Conservation (phyloP, 257 asterid genomes). For the Przewalskia tangutica region DNA sequence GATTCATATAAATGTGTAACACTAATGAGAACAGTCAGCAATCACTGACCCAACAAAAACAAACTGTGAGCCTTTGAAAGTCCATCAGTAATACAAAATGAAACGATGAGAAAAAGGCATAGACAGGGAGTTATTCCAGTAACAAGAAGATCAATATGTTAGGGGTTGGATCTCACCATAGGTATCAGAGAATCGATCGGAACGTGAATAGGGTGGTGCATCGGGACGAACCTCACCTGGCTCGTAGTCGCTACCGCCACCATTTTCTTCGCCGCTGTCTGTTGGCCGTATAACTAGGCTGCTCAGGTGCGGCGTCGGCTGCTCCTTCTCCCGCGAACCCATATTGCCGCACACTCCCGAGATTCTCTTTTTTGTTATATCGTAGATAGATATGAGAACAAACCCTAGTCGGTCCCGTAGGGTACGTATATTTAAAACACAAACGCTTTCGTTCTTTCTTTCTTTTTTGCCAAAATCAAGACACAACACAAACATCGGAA, state of each 20-base stretch:
- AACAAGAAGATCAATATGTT: background rate
- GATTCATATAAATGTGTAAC: background rate
- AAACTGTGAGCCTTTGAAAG: background rate
- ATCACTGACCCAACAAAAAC: too few relatives aligned
- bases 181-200: constrained; percentile 42
- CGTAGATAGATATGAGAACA: background rate
- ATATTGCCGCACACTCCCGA: constrained; percentile 17
- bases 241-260: constrained; percentile 64
- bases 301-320: constrained; percentile 61
- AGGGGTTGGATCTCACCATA: constrained; percentile 6
- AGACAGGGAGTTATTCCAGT: too few relatives aligned
- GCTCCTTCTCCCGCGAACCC: constrained; percentile 69
- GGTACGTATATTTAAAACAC: background rate
- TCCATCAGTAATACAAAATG: too few relatives aligned
- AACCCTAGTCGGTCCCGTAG: background rate
- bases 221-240: constrained; percentile 94
- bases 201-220: constrained; percentile 58
- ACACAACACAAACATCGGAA: too few relatives aligned
- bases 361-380: background rate
- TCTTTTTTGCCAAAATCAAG: too few relatives aligned
- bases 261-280: constrained; percentile 35
- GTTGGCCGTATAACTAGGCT: constrained; percentile 80
- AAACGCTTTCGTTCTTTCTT: too few relatives aligned
- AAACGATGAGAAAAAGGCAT: too few relatives aligned
- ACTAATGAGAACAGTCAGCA: background rate